Evolutionary conservation across 2,329 filamentous ascomycete genomes (phyloP), one percentile per base, ranked within the genome.

Genomic region (Fusarium musae): DNA sequence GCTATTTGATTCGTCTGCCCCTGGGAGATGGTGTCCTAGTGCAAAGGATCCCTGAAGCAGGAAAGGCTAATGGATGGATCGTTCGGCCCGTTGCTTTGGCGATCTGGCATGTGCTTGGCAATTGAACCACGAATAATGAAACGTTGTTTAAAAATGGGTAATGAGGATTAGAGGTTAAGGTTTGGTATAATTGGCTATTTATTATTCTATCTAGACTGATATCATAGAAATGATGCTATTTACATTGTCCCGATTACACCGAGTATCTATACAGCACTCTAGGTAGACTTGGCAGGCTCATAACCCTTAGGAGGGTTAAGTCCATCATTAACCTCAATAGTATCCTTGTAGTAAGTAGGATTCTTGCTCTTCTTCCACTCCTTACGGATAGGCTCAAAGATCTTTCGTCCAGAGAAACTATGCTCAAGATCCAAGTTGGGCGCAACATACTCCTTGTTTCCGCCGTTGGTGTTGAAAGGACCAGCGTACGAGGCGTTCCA

Each of bases 401-500:
- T 78, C 42, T 66, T 75, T 15, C 82, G 78, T 1, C 81, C 79
- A 11, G 74, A 76, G n/a, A 67, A 73, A 23, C 79, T 83, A 15
- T 81, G 59, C 64, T 79, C 73, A 12, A 80, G 75, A 9, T 70
- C 60, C 34, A 86, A 67, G 78, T 86, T 85, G 11, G 85, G 85
- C 2, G 79, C 81, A 16, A 82, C 81, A 65, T 83, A 85, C 53
- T 74, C 71, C 13, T 75, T 50, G 73, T 82, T 83, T 40, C 80
- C 80, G 6, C 80, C 78, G 1, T 79, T 59, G 12, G 66, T 75
- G 77, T 85, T 86, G 72, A 87, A 84, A 37, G 79, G 64, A 1
- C 89, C 89, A 4, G 87, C 86, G 64, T 89, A 89, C 12, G 87
- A 89, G 56, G 77, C 77, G 78, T 91, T 91, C 72, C 86, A 85